These are phyloP conservation scores for Arabidopsis arenosa DNA, from an alignment of 345 rosid species.

Conservation along the genomic window DNA sequence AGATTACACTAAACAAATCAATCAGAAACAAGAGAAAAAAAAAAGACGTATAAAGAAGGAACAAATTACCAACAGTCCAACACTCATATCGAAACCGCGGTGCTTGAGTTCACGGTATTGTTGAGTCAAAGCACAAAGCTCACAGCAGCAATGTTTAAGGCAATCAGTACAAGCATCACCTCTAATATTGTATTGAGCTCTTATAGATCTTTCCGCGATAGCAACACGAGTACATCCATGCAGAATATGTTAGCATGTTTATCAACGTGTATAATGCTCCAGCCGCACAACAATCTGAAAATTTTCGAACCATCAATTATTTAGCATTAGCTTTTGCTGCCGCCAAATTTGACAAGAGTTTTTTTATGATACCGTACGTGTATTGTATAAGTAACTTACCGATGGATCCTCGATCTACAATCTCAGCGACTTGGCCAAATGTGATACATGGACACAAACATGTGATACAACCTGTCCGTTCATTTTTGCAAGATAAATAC, in stretches of 20 bases:
- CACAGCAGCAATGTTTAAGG: slow-evolving; percentile 50
- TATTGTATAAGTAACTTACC: slow-evolving; percentile 41
- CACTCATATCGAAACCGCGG: slow-evolving; percentile 52
- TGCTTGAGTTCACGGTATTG: slow-evolving; percentile 56
- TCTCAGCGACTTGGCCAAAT: slow-evolving; percentile 67
- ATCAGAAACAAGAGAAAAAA: background rate
- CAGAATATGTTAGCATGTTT: slow-evolving; percentile 21
- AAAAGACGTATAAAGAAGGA: background rate
- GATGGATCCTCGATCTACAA: slow-evolving; percentile 56
- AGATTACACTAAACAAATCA: background rate
- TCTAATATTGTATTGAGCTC: slow-evolving; percentile 51
- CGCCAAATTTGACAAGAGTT: background rate
- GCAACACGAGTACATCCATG: slow-evolving; percentile 47
- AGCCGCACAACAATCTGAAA: slow-evolving; percentile 51
- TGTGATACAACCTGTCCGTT: slow-evolving; percentile 53
- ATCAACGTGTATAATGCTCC: slow-evolving; percentile 51
- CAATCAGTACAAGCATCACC: slow-evolving; percentile 53
- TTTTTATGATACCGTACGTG: background rate
- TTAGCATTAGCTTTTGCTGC: background rate
- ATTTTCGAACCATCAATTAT: background rate
- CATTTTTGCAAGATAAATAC: slow-evolving; percentile 9
- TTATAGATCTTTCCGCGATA: slow-evolving; percentile 53
- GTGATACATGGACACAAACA: slow-evolving; percentile 65
- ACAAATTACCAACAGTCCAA: slow-evolving; percentile 51
- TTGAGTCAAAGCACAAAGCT: slow-evolving; percentile 57